Evolutionary conservation across 768 basidiomycete species (phyloP).

Genomic region (Lentinula aciculospora): DNA sequence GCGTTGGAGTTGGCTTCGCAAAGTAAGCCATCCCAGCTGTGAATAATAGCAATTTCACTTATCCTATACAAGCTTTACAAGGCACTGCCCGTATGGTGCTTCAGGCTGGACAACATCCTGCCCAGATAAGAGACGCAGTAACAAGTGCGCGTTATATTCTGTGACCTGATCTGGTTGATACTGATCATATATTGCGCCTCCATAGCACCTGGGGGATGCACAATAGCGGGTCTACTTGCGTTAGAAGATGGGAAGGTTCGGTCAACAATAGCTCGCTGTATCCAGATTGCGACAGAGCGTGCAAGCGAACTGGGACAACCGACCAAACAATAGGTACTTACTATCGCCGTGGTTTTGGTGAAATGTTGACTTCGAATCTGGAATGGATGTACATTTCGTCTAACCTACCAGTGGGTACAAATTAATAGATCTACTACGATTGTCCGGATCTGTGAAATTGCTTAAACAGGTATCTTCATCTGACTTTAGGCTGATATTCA

Average conservation of each 20-base stretch:
- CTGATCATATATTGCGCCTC: not conserved
- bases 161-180: not conserved
- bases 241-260: constrained; percentile 93
- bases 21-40: constrained; percentile 47
- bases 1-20: constrained; percentile 94
- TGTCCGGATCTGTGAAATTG: no score
- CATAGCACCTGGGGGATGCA: constrained; percentile 99
- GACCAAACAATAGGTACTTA: constrained; percentile 44
- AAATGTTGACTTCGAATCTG: no score
- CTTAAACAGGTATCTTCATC: no score
- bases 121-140: constrained; percentile 95
- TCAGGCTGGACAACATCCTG: constrained; percentile 85
- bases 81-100: constrained; percentile 96
- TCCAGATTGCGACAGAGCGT: constrained; percentile 89
- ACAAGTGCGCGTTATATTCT: constrained; percentile 61
- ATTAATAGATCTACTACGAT: no score
- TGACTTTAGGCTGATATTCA: no score
- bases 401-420: no score
- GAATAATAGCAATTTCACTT: not conserved
- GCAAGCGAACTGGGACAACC: constrained; percentile 83
- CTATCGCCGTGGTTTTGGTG: no score
- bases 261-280: constrained; percentile 91
- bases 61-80: constrained; percentile 64
- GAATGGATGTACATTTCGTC: no score
- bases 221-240: constrained; percentile 93